Evolutionary conservation across 1,284 basidiomycete genomes (phyloP).

Genomic region (Leccinum fallax): DNA sequence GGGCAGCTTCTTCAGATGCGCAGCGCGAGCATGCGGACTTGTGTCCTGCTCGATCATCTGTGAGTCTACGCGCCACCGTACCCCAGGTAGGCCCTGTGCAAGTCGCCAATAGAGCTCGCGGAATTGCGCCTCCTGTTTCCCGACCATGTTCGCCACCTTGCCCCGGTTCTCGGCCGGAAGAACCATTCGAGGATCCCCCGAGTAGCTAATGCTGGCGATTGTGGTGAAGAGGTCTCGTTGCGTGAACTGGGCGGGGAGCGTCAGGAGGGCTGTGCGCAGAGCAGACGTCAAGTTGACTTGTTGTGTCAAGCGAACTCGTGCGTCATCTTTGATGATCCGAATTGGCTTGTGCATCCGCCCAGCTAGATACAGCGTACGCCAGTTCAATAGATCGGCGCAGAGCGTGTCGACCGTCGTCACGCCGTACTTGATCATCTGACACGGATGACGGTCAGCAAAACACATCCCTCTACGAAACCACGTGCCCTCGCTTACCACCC

Average conservation of each 20-base stretch:
- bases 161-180: constrained; percentile 93
- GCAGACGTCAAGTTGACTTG: constrained; percentile 93
- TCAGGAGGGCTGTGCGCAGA: constrained; percentile 79
- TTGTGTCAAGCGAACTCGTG: constrained; percentile 87
- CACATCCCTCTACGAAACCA: neutral
- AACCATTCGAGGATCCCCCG: constrained; percentile 91
- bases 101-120: constrained; percentile 84
- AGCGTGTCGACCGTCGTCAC: constrained; percentile 91
- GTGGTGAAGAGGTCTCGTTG: constrained; percentile 85
- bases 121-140: constrained; percentile 82
- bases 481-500: constrained; percentile 63
- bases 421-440: constrained; percentile 95
- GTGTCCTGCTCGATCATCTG: constrained; percentile 70
- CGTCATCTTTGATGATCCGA: constrained; percentile 85
- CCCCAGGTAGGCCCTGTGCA: constrained; percentile 73
- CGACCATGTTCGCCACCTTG: constrained; percentile 94
- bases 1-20: constrained; percentile 74
- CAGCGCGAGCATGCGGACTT: constrained; percentile 62
- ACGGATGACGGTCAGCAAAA: constrained; percentile 2
- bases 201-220: constrained; percentile 88
- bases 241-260: constrained; percentile 70
- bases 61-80: constrained; percentile 62
- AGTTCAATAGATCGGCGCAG: constrained; percentile 88
- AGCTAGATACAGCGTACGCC: constrained; percentile 92
- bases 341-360: constrained; percentile 98